Conservation (phyloP, 1,139 yeast genomes). For the Hyphopichia khmerensis region DNA sequence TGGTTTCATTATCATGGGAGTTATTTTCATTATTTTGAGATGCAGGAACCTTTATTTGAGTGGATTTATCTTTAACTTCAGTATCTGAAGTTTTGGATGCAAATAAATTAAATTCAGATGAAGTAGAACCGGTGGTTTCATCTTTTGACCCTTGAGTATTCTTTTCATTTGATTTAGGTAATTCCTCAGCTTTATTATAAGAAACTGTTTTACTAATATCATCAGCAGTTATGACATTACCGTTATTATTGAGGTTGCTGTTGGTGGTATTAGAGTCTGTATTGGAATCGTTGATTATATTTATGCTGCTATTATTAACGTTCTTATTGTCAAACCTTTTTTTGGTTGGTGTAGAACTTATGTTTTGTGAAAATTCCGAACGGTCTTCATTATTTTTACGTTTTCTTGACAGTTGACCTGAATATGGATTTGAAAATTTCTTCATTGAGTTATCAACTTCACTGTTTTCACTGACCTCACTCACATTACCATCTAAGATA, state of each 20-base stretch:
- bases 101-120: constrained; percentile 1
- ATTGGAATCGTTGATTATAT: neutral
- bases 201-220: constrained; percentile 38
- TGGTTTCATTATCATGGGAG: neutral
- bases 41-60: neutral
- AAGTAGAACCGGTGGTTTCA: neutral
- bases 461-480: constrained; percentile 10
- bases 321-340: constrained; percentile 1
- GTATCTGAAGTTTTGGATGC: neutral
- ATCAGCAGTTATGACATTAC: constrained; percentile 28
- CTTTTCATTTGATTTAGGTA: constrained; percentile 15
- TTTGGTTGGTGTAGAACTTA: constrained; percentile 7
- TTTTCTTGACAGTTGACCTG: constrained; percentile 25
- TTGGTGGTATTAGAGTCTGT: neutral
- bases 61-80: neutral
- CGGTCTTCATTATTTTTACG: constrained; percentile 9
- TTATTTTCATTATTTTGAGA: too few species aligned
- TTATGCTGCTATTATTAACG: neutral
- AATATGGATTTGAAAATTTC: constrained; percentile 55
- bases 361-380: neutral
- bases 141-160: neutral
- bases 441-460: constrained; percentile 11
- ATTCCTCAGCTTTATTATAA: constrained; percentile 31
- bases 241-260: too few species aligned
- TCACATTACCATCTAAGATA: constrained; percentile 47